Conservation (phyloP, 2,329 filamentous ascomycete species). For the Eurotiales sp. region DNA sequence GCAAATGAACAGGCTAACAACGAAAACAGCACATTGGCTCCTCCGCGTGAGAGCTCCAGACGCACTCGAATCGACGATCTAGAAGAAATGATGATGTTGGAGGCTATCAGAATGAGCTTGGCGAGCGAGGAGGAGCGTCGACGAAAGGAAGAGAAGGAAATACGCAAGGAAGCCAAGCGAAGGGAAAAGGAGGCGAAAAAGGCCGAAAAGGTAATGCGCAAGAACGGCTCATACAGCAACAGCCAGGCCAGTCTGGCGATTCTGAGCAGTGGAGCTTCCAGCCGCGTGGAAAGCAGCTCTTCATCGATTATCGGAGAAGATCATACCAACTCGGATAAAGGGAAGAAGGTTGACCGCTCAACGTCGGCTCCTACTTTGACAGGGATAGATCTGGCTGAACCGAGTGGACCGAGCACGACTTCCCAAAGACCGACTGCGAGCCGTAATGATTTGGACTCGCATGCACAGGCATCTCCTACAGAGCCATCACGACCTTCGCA, state of each 20-base stretch:
- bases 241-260: conserved; percentile 64
- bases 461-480: conserved; percentile 39
- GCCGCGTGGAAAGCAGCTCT: conserved; percentile 34
- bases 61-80: conserved; percentile 74
- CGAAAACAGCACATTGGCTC: conserved; percentile 35
- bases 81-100: conserved; percentile 98
- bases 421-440: not conserved
- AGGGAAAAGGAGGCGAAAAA: conserved; percentile 82
- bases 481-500: conserved; percentile 63
- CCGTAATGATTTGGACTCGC: conserved; percentile 19
- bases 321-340: conserved; percentile 51
- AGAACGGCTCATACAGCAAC: conserved; percentile 50
- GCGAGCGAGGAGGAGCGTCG: conserved; percentile 91
- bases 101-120: conserved; percentile 87
- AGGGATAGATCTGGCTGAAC: not conserved
- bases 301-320: conserved; percentile 37
- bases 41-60: conserved; percentile 51
- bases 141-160: conserved; percentile 76
- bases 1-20: conserved; percentile 21
- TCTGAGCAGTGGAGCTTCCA: conserved; percentile 39
- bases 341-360: conserved; percentile 64
- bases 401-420: not conserved
- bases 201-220: conserved; percentile 64
- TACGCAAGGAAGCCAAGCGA: conserved; percentile 77
- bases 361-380: conserved; percentile 18